Base-by-base conservation (phyloP, 2,329 filamentous ascomycete genomes). In the Arthrobotrys sinensis region DNA sequence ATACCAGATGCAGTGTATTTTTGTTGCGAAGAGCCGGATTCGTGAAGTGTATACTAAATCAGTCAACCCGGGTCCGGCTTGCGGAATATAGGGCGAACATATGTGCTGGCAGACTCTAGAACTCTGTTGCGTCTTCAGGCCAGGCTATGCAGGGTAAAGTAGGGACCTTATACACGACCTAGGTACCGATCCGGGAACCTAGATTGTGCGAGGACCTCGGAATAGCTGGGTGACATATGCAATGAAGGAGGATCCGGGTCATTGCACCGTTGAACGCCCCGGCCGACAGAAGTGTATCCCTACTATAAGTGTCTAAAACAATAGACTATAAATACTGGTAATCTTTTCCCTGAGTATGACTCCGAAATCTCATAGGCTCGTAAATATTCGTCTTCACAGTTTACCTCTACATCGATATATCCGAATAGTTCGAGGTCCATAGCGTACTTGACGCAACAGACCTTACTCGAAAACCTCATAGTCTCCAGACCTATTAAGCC, bases 201-300 rank as follows among this genome's bases (percentile, higher is more conserved):
- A 1, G 24, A 28, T 28, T 10, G 6, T 12, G 34, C 32, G 34
- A 57, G 38, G 52, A 21, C n/a, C 32, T 38, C 52, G 52, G 52
- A 57, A 21, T 38, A 57, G 55, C 14, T 28, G 36, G 11, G 55
- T 60, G 55, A 60, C 55, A 60, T 19, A 38, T 60, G 55, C 55
- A 36, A 60, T 60, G 34, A 34, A 24, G 36, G 55, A 60, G 55
- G 55, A 60, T 60, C 55, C 36, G 55, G 55, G 36, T 60, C 55
- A 43, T 21, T 36, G 36, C 55, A 43, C 16, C 36, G 12, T 43
- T 19, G 36, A 36, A 60, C 28, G 55, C 34, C 28, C 14, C n/a
- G 34, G 53, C 19, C 11, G 16, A 32, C 21, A 11, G 0, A 8
- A n/a, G n/a, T 11, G 12, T 28, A 28, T n/a, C 55, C 28, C 24